A percentile compares a stretch with the other conserved stretches of the same genome.
Evolutionary conservation across 2,329 filamentous ascomycete genomes (phyloP).

Genomic region (Tolypocladium tropicale): DNA sequence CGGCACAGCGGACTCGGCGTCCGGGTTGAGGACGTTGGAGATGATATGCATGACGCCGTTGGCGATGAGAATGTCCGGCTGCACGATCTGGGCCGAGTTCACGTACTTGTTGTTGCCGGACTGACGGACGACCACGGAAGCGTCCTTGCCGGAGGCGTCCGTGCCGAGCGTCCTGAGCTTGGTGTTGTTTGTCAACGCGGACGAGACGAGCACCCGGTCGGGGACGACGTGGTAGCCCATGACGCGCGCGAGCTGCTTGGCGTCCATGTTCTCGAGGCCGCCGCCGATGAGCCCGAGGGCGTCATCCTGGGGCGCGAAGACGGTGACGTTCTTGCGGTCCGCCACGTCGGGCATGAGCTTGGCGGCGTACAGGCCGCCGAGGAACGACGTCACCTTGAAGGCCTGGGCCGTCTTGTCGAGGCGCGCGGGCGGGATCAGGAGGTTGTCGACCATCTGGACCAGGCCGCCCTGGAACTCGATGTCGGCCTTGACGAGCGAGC

Average conservation of each 20-base stretch:
- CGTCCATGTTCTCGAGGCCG: conserved; percentile 34
- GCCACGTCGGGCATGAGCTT: conserved; percentile 29
- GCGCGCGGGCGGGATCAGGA: conserved; percentile 36
- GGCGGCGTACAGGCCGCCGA: conserved; percentile 21
- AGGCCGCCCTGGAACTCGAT: conserved; percentile 37
- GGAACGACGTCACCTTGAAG: conserved; percentile 30
- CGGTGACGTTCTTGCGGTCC: conserved; percentile 36
- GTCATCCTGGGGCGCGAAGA: conserved; percentile 53
- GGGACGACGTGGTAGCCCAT: conserved; percentile 56
- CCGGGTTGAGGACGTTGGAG: conserved; percentile 40
- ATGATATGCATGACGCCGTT: conserved; percentile 51
- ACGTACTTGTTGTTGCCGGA: conserved; percentile 35
- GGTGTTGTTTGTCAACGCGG: conserved; percentile 21
- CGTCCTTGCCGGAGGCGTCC: conserved; percentile 27
- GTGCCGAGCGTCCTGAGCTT: conserved; percentile 22
- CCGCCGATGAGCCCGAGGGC: conserved; percentile 49
- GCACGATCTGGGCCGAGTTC: conserved; percentile 43
- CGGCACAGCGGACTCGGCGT: conserved; percentile 21
- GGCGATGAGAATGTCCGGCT: conserved; percentile 41
- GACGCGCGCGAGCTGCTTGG: conserved; percentile 37
- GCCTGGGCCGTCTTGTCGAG: conserved; percentile 40
- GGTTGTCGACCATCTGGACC: conserved; percentile 41
- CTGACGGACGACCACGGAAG: conserved; percentile 27
- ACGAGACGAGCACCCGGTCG: conserved; percentile 41
- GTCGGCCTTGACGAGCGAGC: conserved; percentile 30